Percentiles rank a stretch among this genome's conserved stretches.
These are phyloP conservation scores for Plantago major DNA, from an alignment of 257 asterid species.

Conservation along the genomic window DNA sequence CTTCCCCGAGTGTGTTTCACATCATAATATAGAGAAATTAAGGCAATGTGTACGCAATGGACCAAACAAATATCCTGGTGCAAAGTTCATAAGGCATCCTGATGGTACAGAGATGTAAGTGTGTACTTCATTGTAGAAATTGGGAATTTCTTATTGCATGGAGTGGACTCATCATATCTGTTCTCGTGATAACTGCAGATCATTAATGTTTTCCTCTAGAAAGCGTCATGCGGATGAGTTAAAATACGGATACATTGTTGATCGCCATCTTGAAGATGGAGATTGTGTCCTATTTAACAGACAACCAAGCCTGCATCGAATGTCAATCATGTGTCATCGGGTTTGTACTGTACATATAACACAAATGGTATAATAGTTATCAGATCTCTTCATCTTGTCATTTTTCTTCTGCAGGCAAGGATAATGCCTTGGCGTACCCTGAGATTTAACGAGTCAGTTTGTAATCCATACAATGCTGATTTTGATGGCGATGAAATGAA, in stretches of 20 bases:
- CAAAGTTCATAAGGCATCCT: slow-evolving; percentile 61
- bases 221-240: slow-evolving; percentile 77
- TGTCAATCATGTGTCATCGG: slow-evolving; percentile 96
- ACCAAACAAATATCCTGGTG: slow-evolving; percentile 89
- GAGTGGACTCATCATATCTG: slow-evolving; percentile 3
- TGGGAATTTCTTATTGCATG: neutral
- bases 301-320: slow-evolving; percentile 96
- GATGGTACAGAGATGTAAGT: slow-evolving; percentile 85
- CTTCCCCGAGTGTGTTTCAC: slow-evolving; percentile 91
- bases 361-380: neutral
- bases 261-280: slow-evolving; percentile 94
- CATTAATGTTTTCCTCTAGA: slow-evolving; percentile 47
- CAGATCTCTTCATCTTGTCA: slow-evolving; percentile 19
- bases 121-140: slow-evolving; percentile 1
- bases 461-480: slow-evolving; percentile 98
- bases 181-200: slow-evolving; percentile 37
- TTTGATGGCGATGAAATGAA: slow-evolving; percentile 99
- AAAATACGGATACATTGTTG: slow-evolving; percentile 71
- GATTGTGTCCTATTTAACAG: slow-evolving; percentile 79
- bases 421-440: slow-evolving; percentile 99
- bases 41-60: slow-evolving; percentile 94
- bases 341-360: slow-evolving; percentile 34
- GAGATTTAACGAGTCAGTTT: slow-evolving; percentile 94
- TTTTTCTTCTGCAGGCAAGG: slow-evolving; percentile 66
- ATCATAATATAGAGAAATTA: slow-evolving; percentile 85